Percentiles rank a stretch among this genome's conserved stretches.
Evolutionary conservation across 1,284 basidiomycete genomes (phyloP).

Genomic region (Ceratobasidium sp.): DNA sequence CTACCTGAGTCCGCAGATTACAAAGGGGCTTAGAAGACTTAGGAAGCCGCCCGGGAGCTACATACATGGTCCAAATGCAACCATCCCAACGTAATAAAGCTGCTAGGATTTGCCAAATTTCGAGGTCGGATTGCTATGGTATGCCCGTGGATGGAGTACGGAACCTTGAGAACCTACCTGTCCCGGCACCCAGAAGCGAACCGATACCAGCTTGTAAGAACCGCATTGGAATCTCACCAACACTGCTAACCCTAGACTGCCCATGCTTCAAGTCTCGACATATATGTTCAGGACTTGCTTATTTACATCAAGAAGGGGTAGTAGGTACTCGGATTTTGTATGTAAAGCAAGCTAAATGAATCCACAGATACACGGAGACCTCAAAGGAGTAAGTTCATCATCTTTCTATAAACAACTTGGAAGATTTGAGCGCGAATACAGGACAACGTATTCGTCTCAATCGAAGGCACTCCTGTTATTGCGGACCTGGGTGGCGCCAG

Average conservation of each 20-base stretch:
- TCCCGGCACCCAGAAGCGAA: not conserved
- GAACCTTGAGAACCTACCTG: not conserved
- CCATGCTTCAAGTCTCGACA: not conserved
- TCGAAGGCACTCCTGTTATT: not conserved
- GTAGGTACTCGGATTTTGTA: not conserved
- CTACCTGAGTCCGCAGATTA: not conserved
- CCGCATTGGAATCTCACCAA: not conserved
- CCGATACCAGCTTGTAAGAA: not conserved
- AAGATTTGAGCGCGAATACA: not conserved
- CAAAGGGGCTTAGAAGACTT: not conserved
- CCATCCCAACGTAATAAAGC: not conserved
- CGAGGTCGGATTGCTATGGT: not conserved
- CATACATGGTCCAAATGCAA: constrained; percentile 4
- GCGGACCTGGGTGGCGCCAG: not conserved
- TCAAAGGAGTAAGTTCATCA: not conserved
- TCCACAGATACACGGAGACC: not conserved
- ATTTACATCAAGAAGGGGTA: not conserved
- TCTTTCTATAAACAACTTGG: not conserved
- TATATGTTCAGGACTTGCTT: not conserved
- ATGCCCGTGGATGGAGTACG: not conserved
- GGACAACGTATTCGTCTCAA: not conserved
- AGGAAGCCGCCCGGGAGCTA: constrained; percentile 13
- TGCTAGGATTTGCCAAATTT: constrained; percentile 1
- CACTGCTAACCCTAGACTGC: not conserved
- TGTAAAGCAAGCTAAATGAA: not conserved